A percentile compares a stretch with the other conserved stretches of the same genome.
phyloP scores from a whole-genome alignment of 345 rosid genomes.

The Sapria himalayana region DNA sequence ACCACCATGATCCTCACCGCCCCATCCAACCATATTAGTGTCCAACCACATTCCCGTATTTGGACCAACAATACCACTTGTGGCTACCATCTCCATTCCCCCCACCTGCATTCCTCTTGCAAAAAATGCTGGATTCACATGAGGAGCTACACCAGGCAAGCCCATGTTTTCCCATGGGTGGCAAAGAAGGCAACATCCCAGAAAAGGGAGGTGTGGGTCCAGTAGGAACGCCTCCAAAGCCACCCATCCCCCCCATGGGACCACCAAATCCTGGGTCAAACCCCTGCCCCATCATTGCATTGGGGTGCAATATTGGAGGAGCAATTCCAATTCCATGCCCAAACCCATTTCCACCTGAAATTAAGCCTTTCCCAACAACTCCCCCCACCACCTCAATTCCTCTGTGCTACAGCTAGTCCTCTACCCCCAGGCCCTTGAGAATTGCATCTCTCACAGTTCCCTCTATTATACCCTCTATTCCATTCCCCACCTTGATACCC shows the following conservation, averaged over 20 bases:
- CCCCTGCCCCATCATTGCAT: slow-evolving; percentile 61
- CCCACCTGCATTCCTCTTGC: slow-evolving; percentile 55
- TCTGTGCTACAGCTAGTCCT: slow-evolving; percentile 49
- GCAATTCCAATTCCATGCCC: slow-evolving; percentile 42
- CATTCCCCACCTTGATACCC: slow-evolving; percentile 60
- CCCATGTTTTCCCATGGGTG: slow-evolving; percentile 47
- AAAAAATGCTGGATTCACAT: slow-evolving; percentile 72
- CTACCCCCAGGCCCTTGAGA: slow-evolving; percentile 50
- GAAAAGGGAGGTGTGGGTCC: slow-evolving; percentile 51
- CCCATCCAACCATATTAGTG: slow-evolving; percentile 55
- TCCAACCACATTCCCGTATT: slow-evolving; percentile 71
- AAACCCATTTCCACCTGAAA: slow-evolving; percentile 58
- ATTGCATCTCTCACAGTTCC: slow-evolving; percentile 53
- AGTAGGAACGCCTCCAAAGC: slow-evolving; percentile 58
- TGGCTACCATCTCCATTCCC: slow-evolving; percentile 68
- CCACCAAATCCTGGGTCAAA: slow-evolving; percentile 74
- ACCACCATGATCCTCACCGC: slow-evolving; percentile 48
- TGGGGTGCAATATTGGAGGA: slow-evolving; percentile 55
- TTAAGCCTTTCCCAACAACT: slow-evolving; percentile 45
- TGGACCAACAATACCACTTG: slow-evolving; percentile 44
- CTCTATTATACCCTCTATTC: slow-evolving; percentile 45
- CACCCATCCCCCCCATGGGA: slow-evolving; percentile 61
- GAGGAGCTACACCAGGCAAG: slow-evolving; percentile 72
- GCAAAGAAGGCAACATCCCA: slow-evolving; percentile 39
- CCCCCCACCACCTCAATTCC: slow-evolving; percentile 47